Conservation (phyloP, 768 basidiomycete species). For the Russula earlei region DNA sequence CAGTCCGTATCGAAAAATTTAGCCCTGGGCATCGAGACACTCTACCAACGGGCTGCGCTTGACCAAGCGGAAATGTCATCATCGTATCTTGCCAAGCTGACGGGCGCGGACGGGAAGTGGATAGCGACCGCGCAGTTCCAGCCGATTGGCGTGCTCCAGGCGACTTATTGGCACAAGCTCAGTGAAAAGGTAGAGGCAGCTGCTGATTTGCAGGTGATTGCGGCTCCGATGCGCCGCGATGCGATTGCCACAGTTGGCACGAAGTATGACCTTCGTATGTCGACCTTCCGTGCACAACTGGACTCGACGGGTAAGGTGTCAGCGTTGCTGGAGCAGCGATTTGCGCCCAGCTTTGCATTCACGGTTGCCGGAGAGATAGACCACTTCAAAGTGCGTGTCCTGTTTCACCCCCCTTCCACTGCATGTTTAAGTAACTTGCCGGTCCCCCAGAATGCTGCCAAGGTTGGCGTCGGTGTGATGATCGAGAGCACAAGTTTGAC, state of each 20-base stretch:
- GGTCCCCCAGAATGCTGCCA: conserved; percentile 66
- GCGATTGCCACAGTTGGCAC: conserved; percentile 91
- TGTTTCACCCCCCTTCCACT: background rate
- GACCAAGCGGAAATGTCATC: conserved; percentile 59
- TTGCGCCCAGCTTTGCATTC: conserved; percentile 93
- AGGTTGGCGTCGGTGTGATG: conserved; percentile 96
- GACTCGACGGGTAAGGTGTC: conserved; percentile 95
- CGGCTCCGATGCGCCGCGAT: conserved; percentile 72
- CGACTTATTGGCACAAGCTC: conserved; percentile 95
- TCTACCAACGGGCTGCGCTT: conserved; percentile 73
- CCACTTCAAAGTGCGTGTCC: conserved; percentile 77
- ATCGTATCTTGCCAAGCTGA: conserved; percentile 77
- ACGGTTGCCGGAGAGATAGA: conserved; percentile 95
- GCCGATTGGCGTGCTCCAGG: conserved; percentile 70
- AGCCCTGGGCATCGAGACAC: conserved; percentile 76
- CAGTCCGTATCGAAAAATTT: conserved; percentile 89
- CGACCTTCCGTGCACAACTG: conserved; percentile 89
- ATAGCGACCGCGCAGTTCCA: conserved; percentile 90
- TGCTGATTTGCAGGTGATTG: conserved; percentile 80
- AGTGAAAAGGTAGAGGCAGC: conserved; percentile 97
- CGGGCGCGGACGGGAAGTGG: conserved; percentile 65
- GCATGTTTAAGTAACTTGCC: background rate
- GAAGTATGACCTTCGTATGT: conserved; percentile 91
- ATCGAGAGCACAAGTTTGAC: conserved; percentile 80
- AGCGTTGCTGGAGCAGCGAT: conserved; percentile 89